phyloP scores from a whole-genome alignment of 805 yeast genomes.

The Wickerhamomyces chaumierensis region DNA sequence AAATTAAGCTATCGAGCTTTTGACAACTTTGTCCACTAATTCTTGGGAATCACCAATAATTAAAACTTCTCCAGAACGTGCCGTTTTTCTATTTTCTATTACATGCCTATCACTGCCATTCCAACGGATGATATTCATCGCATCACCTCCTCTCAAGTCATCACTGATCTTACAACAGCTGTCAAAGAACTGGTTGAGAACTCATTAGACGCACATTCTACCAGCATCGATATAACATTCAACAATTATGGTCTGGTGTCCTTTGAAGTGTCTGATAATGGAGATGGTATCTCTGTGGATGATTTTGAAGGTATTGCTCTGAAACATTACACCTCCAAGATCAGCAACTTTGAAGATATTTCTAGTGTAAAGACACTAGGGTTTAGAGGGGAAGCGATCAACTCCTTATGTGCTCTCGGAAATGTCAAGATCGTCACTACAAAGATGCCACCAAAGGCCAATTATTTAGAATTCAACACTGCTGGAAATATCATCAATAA shows the following conservation, averaged over 20 bases:
- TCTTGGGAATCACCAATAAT: too few relatives aligned
- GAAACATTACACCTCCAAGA: constrained; percentile 61
- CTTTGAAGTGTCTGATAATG: constrained; percentile 60
- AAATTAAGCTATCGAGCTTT: too few relatives aligned
- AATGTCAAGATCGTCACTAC: constrained; percentile 40
- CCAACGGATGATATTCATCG: constrained; percentile 44
- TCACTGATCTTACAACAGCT: constrained; percentile 64
- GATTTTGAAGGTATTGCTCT: constrained; percentile 46
- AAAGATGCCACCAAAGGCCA: constrained; percentile 42
- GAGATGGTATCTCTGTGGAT: constrained; percentile 43
- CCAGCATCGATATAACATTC: constrained; percentile 56
- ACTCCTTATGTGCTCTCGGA: constrained; percentile 52
- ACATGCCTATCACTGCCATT: constrained; percentile 4
- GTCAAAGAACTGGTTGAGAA: constrained; percentile 85
- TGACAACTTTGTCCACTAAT: too few relatives aligned
- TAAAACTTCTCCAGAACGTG: too few relatives aligned
- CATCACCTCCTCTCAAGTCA: constrained; percentile 90
- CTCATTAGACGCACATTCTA: constrained; percentile 68
- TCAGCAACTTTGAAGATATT: constrained; percentile 44
- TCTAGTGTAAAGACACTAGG: constrained; percentile 46
- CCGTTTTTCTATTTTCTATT: too few relatives aligned
- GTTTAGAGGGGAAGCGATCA: constrained; percentile 74
- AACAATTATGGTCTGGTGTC: constrained; percentile 63
- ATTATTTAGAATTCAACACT: constrained; percentile 38
- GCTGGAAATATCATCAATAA: constrained; percentile 39